Evolutionary conservation across 192 early-diverging fungal genomes (phyloP).

Genomic region (Powellomyces hirtus): DNA sequence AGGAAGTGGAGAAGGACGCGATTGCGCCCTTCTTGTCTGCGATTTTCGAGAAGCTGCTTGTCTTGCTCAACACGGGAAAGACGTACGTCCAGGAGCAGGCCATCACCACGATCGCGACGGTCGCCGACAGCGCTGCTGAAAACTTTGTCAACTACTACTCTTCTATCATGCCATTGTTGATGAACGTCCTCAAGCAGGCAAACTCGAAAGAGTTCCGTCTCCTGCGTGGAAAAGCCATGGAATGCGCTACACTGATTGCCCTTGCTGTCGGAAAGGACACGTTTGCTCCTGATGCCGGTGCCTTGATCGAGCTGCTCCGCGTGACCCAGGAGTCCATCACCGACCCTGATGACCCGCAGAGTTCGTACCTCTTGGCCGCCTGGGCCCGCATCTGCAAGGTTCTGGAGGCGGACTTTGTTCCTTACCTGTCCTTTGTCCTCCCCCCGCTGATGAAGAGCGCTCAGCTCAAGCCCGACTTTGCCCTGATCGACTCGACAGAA

Average conservation of each 20-base stretch:
- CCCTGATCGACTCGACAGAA: slow-evolving; percentile 34
- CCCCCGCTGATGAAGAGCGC: slow-evolving; percentile 84
- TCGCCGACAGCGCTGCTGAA: slow-evolving; percentile 93
- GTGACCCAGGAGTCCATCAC: slow-evolving; percentile 72
- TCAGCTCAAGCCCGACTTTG: slow-evolving; percentile 88
- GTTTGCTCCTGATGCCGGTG: slow-evolving; percentile 74
- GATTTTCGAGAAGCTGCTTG: slow-evolving; percentile 82
- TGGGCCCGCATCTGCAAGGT: slow-evolving; percentile 98
- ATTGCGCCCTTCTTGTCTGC: slow-evolving; percentile 87
- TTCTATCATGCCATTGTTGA: slow-evolving; percentile 92
- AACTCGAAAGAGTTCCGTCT: slow-evolving; percentile 82
- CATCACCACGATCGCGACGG: slow-evolving; percentile 94
- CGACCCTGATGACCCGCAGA: slow-evolving; percentile 92
- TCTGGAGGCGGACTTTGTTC: slow-evolving; percentile 90
- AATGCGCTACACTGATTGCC: slow-evolving; percentile 94
- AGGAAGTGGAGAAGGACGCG: slow-evolving; percentile 77
- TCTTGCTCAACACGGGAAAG: slow-evolving; percentile 78
- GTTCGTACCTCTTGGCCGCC: slow-evolving; percentile 86
- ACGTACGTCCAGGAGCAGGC: slow-evolving; percentile 99
- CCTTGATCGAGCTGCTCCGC: slow-evolving; percentile 79
- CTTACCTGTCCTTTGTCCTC: slow-evolving; percentile 88
- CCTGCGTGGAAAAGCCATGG: slow-evolving; percentile 95
- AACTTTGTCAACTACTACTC: slow-evolving; percentile 89
- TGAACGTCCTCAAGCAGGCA: slow-evolving; percentile 83
- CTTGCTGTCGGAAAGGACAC: slow-evolving; percentile 90